These are phyloP conservation scores for Candida berthetii DNA, from an alignment of 805 yeast genomes.

Conservation along the genomic window DNA sequence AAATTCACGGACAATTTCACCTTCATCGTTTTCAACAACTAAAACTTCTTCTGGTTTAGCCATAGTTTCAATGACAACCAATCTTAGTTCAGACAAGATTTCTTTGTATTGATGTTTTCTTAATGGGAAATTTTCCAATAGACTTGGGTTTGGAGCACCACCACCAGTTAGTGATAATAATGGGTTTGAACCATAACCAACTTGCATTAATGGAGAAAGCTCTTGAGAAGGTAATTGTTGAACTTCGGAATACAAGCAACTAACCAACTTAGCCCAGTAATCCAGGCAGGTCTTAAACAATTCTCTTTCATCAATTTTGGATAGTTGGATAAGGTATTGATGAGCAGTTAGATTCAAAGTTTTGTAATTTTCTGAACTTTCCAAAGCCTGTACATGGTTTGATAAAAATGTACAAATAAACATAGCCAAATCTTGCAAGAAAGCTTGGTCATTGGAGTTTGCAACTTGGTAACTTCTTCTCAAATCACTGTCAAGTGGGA, in stretches of 20 bases:
- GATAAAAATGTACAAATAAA: slow-evolving; percentile 80
- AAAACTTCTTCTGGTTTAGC: slow-evolving; percentile 98
- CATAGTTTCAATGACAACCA: slow-evolving; percentile 96
- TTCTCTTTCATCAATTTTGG: slow-evolving; percentile 92
- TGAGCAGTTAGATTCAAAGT: slow-evolving; percentile 68
- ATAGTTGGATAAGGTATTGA: slow-evolving; percentile 73
- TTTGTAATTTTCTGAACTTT: slow-evolving; percentile 45
- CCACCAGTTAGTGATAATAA: slow-evolving; percentile 39
- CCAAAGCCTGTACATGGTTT: slow-evolving; percentile 63
- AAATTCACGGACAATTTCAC: slow-evolving; percentile 96
- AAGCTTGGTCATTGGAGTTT: slow-evolving; percentile 81
- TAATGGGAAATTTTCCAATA: slow-evolving; percentile 71
- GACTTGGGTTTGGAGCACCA: slow-evolving; percentile 84
- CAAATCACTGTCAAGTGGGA: slow-evolving; percentile 72
- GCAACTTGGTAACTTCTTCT: slow-evolving; percentile 69
- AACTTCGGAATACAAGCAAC: slow-evolving; percentile 76
- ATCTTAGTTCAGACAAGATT: slow-evolving; percentile 74
- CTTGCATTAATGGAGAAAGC: slow-evolving; percentile 70
- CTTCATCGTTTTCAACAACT: slow-evolving; percentile 96
- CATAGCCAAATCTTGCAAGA: slow-evolving; percentile 92
- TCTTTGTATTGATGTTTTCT: slow-evolving; percentile 82
- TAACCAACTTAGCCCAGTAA: slow-evolving; percentile 88
- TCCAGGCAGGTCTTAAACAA: slow-evolving; percentile 92
- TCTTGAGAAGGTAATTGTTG: slow-evolving; percentile 72
- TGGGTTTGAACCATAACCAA: slow-evolving; percentile 35